phyloP scores from a whole-genome alignment of 1,284 basidiomycete genomes.

The Malassezia globosa region DNA sequence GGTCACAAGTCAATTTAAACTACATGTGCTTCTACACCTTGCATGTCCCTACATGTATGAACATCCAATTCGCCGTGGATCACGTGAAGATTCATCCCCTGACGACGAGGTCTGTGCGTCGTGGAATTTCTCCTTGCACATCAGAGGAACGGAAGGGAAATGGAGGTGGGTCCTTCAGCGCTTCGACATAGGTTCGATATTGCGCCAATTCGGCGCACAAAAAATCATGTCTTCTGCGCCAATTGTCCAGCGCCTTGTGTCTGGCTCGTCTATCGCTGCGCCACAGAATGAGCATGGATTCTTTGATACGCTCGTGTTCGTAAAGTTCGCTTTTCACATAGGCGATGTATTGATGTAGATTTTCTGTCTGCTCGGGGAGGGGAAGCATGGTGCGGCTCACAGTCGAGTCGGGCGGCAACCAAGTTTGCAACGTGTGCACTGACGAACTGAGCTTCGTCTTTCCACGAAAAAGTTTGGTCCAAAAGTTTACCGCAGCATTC shows the following conservation, averaged over 20 bases:
- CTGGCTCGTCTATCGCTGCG: conserved; percentile 60
- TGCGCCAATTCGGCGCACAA: conserved; percentile 83
- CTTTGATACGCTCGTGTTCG: conserved; percentile 68
- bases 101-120: neutral
- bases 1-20: conserved; percentile 1
- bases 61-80: conserved; percentile 1
- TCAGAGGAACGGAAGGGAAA: too few relatives aligned
- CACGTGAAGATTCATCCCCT: neutral
- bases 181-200: conserved; percentile 88
- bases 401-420: conserved; percentile 78
- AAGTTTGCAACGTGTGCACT: conserved; percentile 54
- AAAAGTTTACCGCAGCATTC: too few relatives aligned
- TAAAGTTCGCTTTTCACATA: conserved; percentile 67
- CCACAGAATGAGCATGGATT: conserved; percentile 72
- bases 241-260: conserved; percentile 70
- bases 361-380: conserved; percentile 64
- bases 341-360: conserved; percentile 21
- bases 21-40: neutral
- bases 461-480: neutral
- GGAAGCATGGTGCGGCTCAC: conserved; percentile 71
- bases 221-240: conserved; percentile 80
- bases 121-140: too few relatives aligned
- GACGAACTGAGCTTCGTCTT: neutral
- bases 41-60: conserved; percentile 4
- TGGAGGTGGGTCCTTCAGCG: conserved; percentile 49